A percentile compares a stretch with the other conserved stretches of the same genome.
Evolutionary conservation across 192 early-diverging fungal species (phyloP).

Genomic region (Entomortierella beljakovae): DNA sequence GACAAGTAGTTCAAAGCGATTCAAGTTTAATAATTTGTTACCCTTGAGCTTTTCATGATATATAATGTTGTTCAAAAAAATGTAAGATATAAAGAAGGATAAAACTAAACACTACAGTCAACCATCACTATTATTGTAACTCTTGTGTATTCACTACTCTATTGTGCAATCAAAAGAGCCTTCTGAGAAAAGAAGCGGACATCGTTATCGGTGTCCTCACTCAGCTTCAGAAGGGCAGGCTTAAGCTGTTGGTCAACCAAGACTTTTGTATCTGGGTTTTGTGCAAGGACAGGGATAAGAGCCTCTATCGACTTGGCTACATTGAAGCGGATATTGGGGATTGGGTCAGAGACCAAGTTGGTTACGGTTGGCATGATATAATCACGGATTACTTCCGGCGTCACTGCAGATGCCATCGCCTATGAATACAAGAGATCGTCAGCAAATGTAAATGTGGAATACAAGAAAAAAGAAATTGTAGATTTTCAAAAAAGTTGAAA

Average conservation of each 20-base stretch:
- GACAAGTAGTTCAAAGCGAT: too few species aligned
- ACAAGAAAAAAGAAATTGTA: neutral
- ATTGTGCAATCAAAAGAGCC: slow-evolving; percentile 63
- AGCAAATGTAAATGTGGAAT: neutral
- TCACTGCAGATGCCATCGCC: slow-evolving; percentile 89
- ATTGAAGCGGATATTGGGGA: slow-evolving; percentile 99
- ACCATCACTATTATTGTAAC: too few species aligned
- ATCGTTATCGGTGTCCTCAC: slow-evolving; percentile 92
- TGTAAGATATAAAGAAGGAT: too few species aligned
- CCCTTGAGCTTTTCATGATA: too few species aligned
- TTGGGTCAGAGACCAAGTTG: slow-evolving; percentile 88
- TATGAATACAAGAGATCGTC: slow-evolving; percentile 44
- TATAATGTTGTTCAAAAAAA: too few species aligned
- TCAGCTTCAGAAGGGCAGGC: slow-evolving; percentile 85
- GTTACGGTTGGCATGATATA: slow-evolving; percentile 90
- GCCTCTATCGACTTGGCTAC: slow-evolving; percentile 95
- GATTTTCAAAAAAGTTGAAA: neutral
- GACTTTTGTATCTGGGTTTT: slow-evolving; percentile 66
- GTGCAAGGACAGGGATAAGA: slow-evolving; percentile 82
- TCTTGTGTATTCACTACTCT: neutral
- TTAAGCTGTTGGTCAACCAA: slow-evolving; percentile 78
- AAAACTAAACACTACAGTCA: too few species aligned
- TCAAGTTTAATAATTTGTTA: too few species aligned
- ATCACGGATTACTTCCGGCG: slow-evolving; percentile 89
- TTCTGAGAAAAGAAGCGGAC: slow-evolving; percentile 93